A percentile compares a stretch with the other conserved stretches of the same genome.
Evolutionary conservation across 2,329 filamentous ascomycete genomes (phyloP).

Genomic region (Zarea fungicola): DNA sequence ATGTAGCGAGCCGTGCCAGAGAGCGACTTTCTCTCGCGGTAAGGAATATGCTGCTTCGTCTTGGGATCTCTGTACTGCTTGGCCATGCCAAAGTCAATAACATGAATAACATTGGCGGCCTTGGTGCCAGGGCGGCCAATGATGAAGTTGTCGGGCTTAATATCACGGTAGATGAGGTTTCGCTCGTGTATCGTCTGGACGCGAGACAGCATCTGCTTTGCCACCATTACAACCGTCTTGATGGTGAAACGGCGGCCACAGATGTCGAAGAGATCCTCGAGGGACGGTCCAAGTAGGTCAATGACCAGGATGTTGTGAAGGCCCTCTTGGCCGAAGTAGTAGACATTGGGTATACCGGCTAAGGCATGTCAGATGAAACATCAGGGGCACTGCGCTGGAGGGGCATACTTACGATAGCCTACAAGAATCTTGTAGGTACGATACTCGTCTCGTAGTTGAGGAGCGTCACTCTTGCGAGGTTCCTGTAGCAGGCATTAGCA

Average conservation of each 20-base stretch:
- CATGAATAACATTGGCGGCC: constrained; percentile 95
- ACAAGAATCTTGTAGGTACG: constrained; percentile 99
- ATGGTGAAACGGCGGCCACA: constrained; percentile 92
- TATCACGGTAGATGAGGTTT: constrained; percentile 97
- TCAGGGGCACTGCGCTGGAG: constrained; percentile 2
- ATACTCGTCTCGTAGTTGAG: constrained; percentile 96
- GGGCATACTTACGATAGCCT: constrained; percentile 76
- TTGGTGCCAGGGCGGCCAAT: constrained; percentile 91
- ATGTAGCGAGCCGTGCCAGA: constrained; percentile 97
- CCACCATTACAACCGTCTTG: constrained; percentile 98
- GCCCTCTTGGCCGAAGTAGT: constrained; percentile 98
- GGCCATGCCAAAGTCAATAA: constrained; percentile 98
- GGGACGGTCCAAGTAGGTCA: constrained; percentile 86
- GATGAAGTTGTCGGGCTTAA: constrained; percentile 99
- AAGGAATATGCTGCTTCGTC: constrained; percentile 98
- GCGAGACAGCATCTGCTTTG: constrained; percentile 96
- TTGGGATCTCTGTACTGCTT: constrained; percentile 99
- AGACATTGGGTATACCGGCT: constrained; percentile 99
- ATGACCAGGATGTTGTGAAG: constrained; percentile 99
- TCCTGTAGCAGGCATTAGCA: constrained; percentile 55
- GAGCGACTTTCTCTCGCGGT: constrained; percentile 92
- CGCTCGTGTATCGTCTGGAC: constrained; percentile 96
- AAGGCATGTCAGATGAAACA: constrained; percentile 18
- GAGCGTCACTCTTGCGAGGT: constrained; percentile 97
- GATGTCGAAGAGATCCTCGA: constrained; percentile 96